A percentile compares a stretch with the other conserved stretches of the same genome.
These are phyloP conservation scores for Phytophthora europaea DNA, from an alignment of 352 stramenopile species.

Conservation along the genomic window DNA sequence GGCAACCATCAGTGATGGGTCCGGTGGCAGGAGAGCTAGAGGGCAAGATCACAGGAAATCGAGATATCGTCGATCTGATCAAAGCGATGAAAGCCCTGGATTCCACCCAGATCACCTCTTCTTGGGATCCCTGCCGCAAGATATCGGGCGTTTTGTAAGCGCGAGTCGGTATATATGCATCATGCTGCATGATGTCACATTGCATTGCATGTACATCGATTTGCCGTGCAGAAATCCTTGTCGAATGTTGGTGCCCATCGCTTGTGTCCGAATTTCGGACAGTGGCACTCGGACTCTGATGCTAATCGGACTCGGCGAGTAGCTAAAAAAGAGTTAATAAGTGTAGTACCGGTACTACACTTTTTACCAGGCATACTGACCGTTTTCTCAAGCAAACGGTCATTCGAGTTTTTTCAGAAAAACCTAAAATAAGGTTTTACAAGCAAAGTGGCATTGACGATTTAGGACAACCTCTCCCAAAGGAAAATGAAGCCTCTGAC, in stretches of 20 bases:
- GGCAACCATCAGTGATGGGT: constrained; percentile 2
- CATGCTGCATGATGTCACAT: too few species aligned
- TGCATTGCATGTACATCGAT: too few species aligned
- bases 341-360: too few species aligned
- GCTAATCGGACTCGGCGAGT: constrained; percentile 75
- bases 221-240: background rate
- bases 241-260: background rate
- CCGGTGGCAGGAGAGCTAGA: background rate
- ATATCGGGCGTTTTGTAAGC: constrained; percentile 36
- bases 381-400: too few species aligned
- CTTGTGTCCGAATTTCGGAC: constrained; percentile 57
- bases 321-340: too few species aligned
- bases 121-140: constrained; percentile 56
- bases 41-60: background rate
- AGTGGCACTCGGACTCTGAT: constrained; percentile 68
- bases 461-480: too few species aligned
- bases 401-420: too few species aligned
- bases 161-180: constrained; percentile 55
- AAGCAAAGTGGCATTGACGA: too few species aligned
- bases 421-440: too few species aligned
- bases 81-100: constrained; percentile 52
- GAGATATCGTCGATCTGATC: constrained; percentile 49
- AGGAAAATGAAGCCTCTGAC: too few species aligned
- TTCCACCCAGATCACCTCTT: constrained; percentile 57
- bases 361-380: too few species aligned